phyloP scores from a whole-genome alignment of 306 rosid genomes.

The Phaseolus lunatus region DNA sequence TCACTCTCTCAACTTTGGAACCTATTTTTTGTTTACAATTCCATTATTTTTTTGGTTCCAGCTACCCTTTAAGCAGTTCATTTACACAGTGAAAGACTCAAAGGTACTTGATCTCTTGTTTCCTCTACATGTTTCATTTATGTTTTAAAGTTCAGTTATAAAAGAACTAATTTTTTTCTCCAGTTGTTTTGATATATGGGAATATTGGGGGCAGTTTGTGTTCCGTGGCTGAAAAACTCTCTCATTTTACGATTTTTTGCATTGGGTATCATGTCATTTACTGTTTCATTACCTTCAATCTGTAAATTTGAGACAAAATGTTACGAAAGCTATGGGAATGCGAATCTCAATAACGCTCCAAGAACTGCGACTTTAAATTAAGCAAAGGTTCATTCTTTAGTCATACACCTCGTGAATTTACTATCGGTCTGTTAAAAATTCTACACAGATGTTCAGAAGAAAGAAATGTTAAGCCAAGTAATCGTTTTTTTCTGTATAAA shows the following conservation, averaged over 20 bases:
- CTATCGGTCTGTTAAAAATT: not conserved
- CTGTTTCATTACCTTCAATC: slow-evolving; percentile 55
- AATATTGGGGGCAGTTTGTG: slow-evolving; percentile 25
- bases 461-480: not conserved
- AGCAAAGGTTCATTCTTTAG: slow-evolving; percentile 8
- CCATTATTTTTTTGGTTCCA: slow-evolving; percentile 26
- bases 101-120: slow-evolving; percentile 53
- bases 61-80: slow-evolving; percentile 28
- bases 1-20: not conserved
- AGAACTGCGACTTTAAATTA: not conserved
- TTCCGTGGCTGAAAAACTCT: slow-evolving; percentile 42
- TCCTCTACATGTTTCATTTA: slow-evolving; percentile 9
- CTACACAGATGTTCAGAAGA: not conserved
- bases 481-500: not conserved
- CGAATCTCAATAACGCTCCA: no score
- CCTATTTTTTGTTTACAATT: slow-evolving; percentile 8
- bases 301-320: not conserved
- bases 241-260: slow-evolving; percentile 27
- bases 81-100: slow-evolving; percentile 55
- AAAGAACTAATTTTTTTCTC: slow-evolving; percentile 5
- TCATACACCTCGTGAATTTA: slow-evolving; percentile 3
- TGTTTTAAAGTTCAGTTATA: not conserved
- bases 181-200: not conserved
- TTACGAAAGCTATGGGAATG: not conserved
- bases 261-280: slow-evolving; percentile 41